These are phyloP conservation scores for Xylaria hypoxylon DNA, from an alignment of 2,329 filamentous ascomycete genomes.

Conservation along the genomic window DNA sequence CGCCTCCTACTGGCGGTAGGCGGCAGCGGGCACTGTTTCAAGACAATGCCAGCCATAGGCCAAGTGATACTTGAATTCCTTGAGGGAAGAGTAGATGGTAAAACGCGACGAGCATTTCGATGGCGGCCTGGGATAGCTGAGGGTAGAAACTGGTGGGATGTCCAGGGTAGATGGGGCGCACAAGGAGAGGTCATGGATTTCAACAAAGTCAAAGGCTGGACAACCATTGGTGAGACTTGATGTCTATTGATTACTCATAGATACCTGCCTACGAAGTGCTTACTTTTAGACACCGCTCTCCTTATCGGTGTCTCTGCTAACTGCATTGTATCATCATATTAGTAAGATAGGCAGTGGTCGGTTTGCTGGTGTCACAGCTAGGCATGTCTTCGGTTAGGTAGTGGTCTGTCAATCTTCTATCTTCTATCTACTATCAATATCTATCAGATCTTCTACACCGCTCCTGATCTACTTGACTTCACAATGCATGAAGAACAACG, in stretches of 20 bases:
- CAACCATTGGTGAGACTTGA: constrained; percentile 40
- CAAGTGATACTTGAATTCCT: constrained; percentile 61
- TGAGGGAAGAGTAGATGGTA: constrained; percentile 57
- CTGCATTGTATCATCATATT: too few relatives aligned
- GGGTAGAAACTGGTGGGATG: constrained; percentile 55
- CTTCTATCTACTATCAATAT: too few relatives aligned
- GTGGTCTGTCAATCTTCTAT: too few relatives aligned
- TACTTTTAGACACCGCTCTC: too few relatives aligned
- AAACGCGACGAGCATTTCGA: constrained; percentile 57
- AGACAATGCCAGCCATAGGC: constrained; percentile 64
- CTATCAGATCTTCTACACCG: too few relatives aligned
- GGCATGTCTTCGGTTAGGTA: too few relatives aligned
- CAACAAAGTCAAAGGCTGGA: constrained; percentile 57
- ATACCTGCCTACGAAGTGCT: too few relatives aligned
- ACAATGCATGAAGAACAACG: too few relatives aligned
- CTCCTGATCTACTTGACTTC: too few relatives aligned
- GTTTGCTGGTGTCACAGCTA: too few relatives aligned
- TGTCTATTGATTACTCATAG: neutral
- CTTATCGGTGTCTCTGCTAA: too few relatives aligned
- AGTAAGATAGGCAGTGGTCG: too few relatives aligned
- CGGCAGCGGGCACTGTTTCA: constrained; percentile 65
- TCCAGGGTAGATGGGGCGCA: constrained; percentile 61
- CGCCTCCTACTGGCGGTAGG: constrained; percentile 59
- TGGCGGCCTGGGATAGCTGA: constrained; percentile 64
- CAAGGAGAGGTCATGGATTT: constrained; percentile 62